phyloP scores from a whole-genome alignment of 257 asterid genomes.

The Leptodermis oblonga region DNA sequence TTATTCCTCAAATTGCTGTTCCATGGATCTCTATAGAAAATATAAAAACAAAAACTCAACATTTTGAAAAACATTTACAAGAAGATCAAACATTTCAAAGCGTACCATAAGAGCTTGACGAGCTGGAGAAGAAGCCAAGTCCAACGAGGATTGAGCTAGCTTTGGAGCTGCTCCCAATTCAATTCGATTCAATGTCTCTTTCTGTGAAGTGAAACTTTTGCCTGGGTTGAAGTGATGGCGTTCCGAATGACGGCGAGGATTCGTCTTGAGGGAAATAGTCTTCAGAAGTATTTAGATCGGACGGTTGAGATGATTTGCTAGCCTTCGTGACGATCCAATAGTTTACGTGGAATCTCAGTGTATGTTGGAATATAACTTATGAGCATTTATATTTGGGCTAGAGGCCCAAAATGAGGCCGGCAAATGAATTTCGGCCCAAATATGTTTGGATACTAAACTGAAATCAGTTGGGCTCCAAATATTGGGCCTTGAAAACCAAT shows the following conservation, averaged over 20 bases:
- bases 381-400: slow-evolving; percentile 2
- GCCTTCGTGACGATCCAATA: slow-evolving; percentile 15
- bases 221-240: neutral
- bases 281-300: slow-evolving; percentile 16
- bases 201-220: neutral
- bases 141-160: slow-evolving; percentile 21
- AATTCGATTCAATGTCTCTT: neutral
- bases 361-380: no score
- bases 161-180: neutral
- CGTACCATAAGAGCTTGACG: slow-evolving; percentile 40
- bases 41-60: neutral
- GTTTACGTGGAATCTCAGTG: slow-evolving; percentile 30
- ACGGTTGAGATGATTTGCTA: slow-evolving; percentile 20
- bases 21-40: slow-evolving; percentile 6
- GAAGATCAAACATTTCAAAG: neutral
- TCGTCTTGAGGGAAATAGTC: neutral
- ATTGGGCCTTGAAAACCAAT: no score
- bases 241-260: slow-evolving; percentile 26
- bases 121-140: slow-evolving; percentile 2
- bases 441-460: no score
- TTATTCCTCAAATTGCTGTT: neutral
- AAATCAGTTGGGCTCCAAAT: no score
- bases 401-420: neutral
- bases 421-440: no score
- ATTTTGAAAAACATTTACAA: neutral